phyloP scores from a whole-genome alignment of 176 grass and related monocot genomes.

The Microstegium vimineum region DNA sequence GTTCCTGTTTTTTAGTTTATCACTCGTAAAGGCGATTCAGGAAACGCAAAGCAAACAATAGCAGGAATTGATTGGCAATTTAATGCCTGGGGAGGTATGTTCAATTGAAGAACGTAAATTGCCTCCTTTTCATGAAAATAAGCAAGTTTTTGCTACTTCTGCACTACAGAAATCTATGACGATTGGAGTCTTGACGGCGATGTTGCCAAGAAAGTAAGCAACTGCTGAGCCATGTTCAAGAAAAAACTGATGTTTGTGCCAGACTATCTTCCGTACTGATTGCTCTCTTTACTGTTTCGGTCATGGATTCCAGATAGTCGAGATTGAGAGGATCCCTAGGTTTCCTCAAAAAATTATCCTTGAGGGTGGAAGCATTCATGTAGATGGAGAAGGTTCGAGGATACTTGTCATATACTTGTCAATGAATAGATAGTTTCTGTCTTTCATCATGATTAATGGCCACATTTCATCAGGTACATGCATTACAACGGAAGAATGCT shows the following conservation, averaged over 20 bases:
- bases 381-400: slow-evolving; percentile 76
- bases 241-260: neutral
- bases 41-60: slow-evolving; percentile 35
- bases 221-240: neutral
- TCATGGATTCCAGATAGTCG: slow-evolving; percentile 50
- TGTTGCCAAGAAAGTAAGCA: slow-evolving; percentile 72
- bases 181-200: slow-evolving; percentile 76
- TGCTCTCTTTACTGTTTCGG: neutral
- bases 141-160: neutral
- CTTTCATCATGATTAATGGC: neutral
- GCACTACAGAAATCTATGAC: slow-evolving; percentile 58
- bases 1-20: slow-evolving; percentile 56
- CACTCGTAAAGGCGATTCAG: slow-evolving; percentile 23
- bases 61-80: slow-evolving; percentile 97
- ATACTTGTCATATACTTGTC: neutral
- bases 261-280: neutral
- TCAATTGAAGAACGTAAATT: neutral
- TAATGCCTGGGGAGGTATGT: slow-evolving; percentile 94
- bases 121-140: neutral
- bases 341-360: slow-evolving; percentile 80
- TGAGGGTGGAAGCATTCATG: slow-evolving; percentile 97
- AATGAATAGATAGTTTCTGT: neutral
- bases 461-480: slow-evolving; percentile 71
- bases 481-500: slow-evolving; percentile 92
- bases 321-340: slow-evolving; percentile 61